A percentile compares a stretch with the other conserved stretches of the same genome.
Evolutionary conservation across 352 stramenopile genomes (phyloP).

Genomic region (Phytopythium boreale): DNA sequence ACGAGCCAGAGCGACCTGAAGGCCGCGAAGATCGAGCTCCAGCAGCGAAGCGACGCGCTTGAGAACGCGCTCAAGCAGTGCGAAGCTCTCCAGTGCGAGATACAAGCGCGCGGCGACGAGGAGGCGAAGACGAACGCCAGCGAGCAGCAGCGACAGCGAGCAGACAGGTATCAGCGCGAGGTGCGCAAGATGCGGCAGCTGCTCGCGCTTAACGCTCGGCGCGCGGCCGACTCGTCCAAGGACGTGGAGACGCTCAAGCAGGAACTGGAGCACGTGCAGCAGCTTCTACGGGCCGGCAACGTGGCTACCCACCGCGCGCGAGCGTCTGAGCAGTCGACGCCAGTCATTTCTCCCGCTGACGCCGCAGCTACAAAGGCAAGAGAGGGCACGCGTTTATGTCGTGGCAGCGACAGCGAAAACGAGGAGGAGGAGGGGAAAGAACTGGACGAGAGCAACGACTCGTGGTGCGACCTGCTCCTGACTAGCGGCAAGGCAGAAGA

Average conservation of each 20-base stretch:
- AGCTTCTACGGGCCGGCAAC: conserved; percentile 31
- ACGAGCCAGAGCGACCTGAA: conserved; percentile 21
- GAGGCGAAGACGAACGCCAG: conserved; percentile 2
- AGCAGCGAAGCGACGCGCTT: conserved; percentile 16
- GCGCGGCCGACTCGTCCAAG: conserved; percentile 37
- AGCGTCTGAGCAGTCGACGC: not conserved
- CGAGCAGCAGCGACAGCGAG: not conserved
- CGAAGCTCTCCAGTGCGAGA: conserved; percentile 7
- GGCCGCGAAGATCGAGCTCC: conserved; percentile 11
- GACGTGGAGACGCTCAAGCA: conserved; percentile 50
- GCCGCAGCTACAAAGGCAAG: not conserved
- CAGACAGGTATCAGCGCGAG: conserved; percentile 29
- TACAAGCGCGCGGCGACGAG: conserved; percentile 7
- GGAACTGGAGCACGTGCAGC: conserved; percentile 46
- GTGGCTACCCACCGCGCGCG: not conserved
- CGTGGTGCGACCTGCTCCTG: conserved; percentile 18
- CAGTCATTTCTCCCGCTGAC: not conserved
- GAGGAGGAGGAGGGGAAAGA: conserved; percentile 4
- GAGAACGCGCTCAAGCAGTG: conserved; percentile 20
- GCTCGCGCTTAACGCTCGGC: conserved; percentile 43
- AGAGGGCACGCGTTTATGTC: not conserved
- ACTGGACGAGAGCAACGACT: conserved; percentile 12
- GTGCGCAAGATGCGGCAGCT: conserved; percentile 42
- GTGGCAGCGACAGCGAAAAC: conserved; percentile 1
- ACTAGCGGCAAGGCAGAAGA: conserved; percentile 24